phyloP scores from a whole-genome alignment of 441 rosid genomes.

The Aleurites moluccanus region DNA sequence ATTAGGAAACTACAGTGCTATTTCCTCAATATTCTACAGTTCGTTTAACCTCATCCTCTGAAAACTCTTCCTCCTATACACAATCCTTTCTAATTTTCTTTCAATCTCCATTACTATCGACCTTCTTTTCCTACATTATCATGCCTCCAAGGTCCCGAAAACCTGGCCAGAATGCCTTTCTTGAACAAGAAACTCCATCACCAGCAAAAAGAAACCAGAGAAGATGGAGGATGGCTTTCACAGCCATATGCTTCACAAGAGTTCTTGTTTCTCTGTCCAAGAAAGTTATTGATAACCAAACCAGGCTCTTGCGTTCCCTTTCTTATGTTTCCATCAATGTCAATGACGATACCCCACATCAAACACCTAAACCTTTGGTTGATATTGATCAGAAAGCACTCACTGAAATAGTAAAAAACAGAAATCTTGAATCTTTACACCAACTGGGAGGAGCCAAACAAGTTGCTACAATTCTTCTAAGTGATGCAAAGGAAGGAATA shows the following conservation, averaged over 20 bases:
- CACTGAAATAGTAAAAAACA: conserved; percentile 35
- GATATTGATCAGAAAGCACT: conserved; percentile 20
- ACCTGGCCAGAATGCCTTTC: not conserved
- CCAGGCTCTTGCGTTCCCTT: conserved; percentile 26
- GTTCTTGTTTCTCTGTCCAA: conserved; percentile 37
- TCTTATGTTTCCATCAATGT: conserved; percentile 32
- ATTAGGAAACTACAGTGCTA: no score
- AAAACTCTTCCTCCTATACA: no score
- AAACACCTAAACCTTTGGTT: not conserved
- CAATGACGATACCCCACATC: not conserved
- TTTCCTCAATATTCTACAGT: no score
- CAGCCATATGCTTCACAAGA: conserved; percentile 36
- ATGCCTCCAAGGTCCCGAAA: conserved; percentile 27
- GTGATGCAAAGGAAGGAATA: conserved; percentile 33
- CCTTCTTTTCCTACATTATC: not conserved
- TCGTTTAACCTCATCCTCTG: no score
- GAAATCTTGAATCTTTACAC: conserved; percentile 20
- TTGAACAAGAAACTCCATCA: conserved; percentile 7
- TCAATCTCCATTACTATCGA: no score
- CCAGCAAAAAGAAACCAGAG: conserved; percentile 4
- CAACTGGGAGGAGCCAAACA: conserved; percentile 33
- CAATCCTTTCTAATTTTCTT: no score
- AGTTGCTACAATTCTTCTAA: conserved; percentile 30
- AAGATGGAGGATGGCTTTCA: conserved; percentile 39
- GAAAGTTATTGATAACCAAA: conserved; percentile 19